Evolutionary conservation across 164 flowering plant genomes (phyloP).

Genomic region (Nelumbo lutea): DNA sequence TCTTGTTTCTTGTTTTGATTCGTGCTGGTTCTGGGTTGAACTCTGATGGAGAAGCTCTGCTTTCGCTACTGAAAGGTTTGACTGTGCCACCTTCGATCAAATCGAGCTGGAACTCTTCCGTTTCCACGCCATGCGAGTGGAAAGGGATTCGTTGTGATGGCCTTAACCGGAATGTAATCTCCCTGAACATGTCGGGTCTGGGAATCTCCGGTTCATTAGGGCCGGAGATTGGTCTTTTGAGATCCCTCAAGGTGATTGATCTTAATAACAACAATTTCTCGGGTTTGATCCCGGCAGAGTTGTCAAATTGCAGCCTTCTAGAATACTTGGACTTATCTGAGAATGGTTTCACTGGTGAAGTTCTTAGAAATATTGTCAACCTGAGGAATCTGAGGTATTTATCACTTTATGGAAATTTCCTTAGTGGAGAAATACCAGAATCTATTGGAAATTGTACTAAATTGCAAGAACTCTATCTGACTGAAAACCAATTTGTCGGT

Average conservation of each 20-base stretch:
- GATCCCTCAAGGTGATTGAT: slow-evolving; percentile 24
- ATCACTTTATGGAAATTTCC: slow-evolving; percentile 30
- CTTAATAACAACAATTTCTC: slow-evolving; percentile 28
- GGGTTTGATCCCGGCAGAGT: slow-evolving; percentile 29
- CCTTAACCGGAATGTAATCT: slow-evolving; percentile 13
- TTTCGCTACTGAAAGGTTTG: slow-evolving; percentile 38
- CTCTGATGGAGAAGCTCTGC: slow-evolving; percentile 38
- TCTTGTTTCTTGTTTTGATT: slow-evolving; percentile 5
- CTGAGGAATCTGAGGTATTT: slow-evolving; percentile 25
- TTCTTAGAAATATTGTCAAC: slow-evolving; percentile 24
- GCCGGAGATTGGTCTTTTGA: slow-evolving; percentile 33
- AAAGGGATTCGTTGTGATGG: slow-evolving; percentile 41
- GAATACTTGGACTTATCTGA: slow-evolving; percentile 25
- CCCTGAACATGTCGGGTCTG: slow-evolving; percentile 31
- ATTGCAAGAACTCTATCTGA: slow-evolving; percentile 30
- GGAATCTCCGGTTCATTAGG: slow-evolving; percentile 44
- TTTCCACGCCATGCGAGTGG: slow-evolving; percentile 64
- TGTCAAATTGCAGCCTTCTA: slow-evolving; percentile 33
- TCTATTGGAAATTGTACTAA: slow-evolving; percentile 53
- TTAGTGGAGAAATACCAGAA: slow-evolving; percentile 47
- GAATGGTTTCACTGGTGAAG: slow-evolving; percentile 32
- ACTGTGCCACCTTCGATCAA: slow-evolving; percentile 30
- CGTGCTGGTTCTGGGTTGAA: slow-evolving; percentile 20
- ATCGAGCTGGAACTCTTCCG: slow-evolving; percentile 40
- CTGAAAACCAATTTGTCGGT: slow-evolving; percentile 12